Evolutionary conservation across 768 basidiomycete genomes (phyloP), one percentile per base, ranked within the genome.

Genomic region (Lactarius quietus): DNA sequence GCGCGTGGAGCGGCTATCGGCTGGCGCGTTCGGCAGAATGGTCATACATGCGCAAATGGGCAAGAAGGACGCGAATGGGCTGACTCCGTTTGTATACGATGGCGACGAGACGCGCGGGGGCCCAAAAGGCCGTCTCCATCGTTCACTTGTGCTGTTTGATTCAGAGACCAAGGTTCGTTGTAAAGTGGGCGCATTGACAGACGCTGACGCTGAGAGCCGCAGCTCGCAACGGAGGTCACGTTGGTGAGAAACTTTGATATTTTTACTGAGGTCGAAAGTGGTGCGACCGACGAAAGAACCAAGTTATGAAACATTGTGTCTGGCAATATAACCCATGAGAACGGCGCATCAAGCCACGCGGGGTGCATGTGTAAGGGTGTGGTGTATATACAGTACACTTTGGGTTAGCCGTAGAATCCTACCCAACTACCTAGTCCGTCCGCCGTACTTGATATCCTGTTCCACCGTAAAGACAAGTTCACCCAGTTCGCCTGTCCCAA

Each of bases 21-120:
- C 67, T 0, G 83, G 87, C 10, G 64, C 76, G 15, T 91, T 90
- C 72, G 89, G 89, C 1, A 72, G 74, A 33, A 83, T 87, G 83
- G 79, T 83, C 6, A 76, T 91, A 63, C 84, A 83, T 67, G 88
- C 88, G 14, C 75, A 72, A 20, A 70, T 69, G 31, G 76, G 74
- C 28, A 74, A 76, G 31, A 81, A 81, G 45, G 73, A 71, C n/a
- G 60, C 45, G 54, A 73, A 80, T 38, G 85, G 84, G 6, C 74
- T 78, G 39, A 75, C 76, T 7, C 76, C 84, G 39, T 74, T 90
- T 53, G 82, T 84, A 0, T 89, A 87, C 63, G 86, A 90, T 74
- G 88, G 87, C 17, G 89, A 91, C 71, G 87, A 89, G 75, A 78
- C 80, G 20, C 78, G 85, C 26, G 88, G 86, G 5, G 88, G 88